Percentiles rank a stretch among this genome's conserved stretches.
phyloP scores from a whole-genome alignment of 495 filamentous ascomycete species.

The Xylaria venustula region DNA sequence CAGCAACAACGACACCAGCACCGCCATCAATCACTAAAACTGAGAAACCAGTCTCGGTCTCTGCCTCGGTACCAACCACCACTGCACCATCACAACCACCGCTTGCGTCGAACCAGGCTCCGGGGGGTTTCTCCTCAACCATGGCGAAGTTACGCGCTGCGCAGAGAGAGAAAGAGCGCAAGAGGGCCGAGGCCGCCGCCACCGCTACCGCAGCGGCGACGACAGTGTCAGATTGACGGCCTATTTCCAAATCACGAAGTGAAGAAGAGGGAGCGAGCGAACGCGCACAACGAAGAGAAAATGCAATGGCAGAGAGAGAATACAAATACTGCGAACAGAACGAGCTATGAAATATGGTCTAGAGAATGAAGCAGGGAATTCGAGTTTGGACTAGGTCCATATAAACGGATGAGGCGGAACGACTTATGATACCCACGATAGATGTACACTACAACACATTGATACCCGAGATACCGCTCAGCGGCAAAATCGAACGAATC shows the following conservation, averaged over 20 bases:
- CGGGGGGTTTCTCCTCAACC: slow-evolving; percentile 31
- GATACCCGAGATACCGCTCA: no score
- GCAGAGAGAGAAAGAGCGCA: slow-evolving; percentile 36
- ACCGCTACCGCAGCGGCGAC: not conserved
- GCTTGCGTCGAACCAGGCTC: not conserved
- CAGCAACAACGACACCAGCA: not conserved
- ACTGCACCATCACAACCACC: slow-evolving; percentile 3
- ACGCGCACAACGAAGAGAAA: no score
- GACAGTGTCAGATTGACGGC: not conserved
- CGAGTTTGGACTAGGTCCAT: not conserved
- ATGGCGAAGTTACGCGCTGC: slow-evolving; percentile 42
- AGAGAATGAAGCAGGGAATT: not conserved
- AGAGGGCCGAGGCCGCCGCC: slow-evolving; percentile 20
- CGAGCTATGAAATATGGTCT: not conserved
- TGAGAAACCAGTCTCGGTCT: no score
- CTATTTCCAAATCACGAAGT: no score
- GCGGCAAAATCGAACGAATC: no score
- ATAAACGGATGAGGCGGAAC: not conserved
- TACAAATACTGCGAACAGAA: no score
- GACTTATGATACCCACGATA: not conserved
- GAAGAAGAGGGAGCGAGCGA: no score
- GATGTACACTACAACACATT: no score
- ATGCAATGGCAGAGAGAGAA: no score
- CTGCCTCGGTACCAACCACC: not conserved
- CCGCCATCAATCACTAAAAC: not conserved